These are phyloP conservation scores for Cladophialophora chaetospira DNA, from an alignment of 2,329 filamentous ascomycete species.

Conservation along the genomic window DNA sequence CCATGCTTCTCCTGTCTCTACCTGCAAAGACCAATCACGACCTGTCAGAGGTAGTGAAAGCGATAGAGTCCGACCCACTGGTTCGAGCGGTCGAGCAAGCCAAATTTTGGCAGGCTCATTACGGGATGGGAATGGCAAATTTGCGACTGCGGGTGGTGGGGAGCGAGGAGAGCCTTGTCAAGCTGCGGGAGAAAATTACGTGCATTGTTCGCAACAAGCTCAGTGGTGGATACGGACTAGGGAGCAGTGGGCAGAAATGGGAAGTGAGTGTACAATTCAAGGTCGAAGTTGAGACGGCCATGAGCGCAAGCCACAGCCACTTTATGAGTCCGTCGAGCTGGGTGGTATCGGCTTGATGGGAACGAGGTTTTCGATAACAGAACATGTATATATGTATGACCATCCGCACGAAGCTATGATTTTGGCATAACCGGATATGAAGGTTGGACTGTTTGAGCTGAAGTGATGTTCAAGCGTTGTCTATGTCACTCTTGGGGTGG, in stretches of 20 bases:
- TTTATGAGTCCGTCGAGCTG: slow-evolving; percentile 17
- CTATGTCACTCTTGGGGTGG: background rate
- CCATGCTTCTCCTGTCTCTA: slow-evolving; percentile 97
- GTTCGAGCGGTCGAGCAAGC: slow-evolving; percentile 83
- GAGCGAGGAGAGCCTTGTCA: slow-evolving; percentile 67
- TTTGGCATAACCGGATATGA: background rate
- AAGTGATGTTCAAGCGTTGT: background rate
- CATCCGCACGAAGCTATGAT: background rate
- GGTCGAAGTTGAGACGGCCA: slow-evolving; percentile 43
- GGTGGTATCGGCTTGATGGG: slow-evolving; percentile 7
- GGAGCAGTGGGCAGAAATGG: slow-evolving; percentile 74
- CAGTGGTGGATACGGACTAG: slow-evolving; percentile 82
- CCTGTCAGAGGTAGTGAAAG: slow-evolving; percentile 74
- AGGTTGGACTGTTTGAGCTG: background rate
- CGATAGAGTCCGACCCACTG: slow-evolving; percentile 78
- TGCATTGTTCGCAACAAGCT: slow-evolving; percentile 81
- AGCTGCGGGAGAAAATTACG: slow-evolving; percentile 73
- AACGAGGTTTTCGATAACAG: background rate
- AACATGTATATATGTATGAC: background rate
- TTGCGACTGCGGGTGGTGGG: slow-evolving; percentile 74
- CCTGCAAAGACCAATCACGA: slow-evolving; percentile 49
- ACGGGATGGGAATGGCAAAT: slow-evolving; percentile 94
- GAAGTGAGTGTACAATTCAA: slow-evolving; percentile 86
- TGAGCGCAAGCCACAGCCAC: slow-evolving; percentile 29
- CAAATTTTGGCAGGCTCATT: slow-evolving; percentile 98